Evolutionary conservation across 352 stramenopile genomes (phyloP).

Genomic region (Phytophthora crassamura): DNA sequence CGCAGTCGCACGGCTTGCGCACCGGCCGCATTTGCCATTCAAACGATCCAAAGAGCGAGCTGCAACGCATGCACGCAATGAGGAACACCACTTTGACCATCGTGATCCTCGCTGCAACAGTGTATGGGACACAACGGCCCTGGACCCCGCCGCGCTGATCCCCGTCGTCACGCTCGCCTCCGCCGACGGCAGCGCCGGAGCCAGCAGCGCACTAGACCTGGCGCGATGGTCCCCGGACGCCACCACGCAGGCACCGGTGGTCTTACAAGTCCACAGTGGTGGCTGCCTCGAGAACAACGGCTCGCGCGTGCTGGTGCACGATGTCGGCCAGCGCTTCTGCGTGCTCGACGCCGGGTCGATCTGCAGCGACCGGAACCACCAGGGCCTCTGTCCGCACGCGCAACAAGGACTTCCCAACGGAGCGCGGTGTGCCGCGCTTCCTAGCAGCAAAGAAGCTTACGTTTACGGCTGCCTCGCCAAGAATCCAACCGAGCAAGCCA

Average conservation of each 20-base stretch:
- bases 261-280: constrained; percentile 4
- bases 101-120: too few relatives aligned
- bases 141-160: constrained; percentile 26
- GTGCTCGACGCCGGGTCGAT: constrained; percentile 22
- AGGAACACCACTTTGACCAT: too few relatives aligned
- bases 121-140: too few relatives aligned
- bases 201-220: constrained; percentile 20
- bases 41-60: too few relatives aligned
- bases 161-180: constrained; percentile 11
- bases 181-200: neutral
- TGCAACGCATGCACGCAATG: too few relatives aligned
- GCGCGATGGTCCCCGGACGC: constrained; percentile 25
- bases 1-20: too few relatives aligned
- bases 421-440: constrained; percentile 42
- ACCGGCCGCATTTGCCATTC: too few relatives aligned
- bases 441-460: constrained; percentile 13
- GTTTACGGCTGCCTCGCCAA: constrained; percentile 40
- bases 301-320: constrained; percentile 45
- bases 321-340: constrained; percentile 44
- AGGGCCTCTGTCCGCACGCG: constrained; percentile 40
- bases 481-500: constrained; percentile 1
- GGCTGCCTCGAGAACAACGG: constrained; percentile 16
- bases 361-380: constrained; percentile 27
- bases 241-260: constrained; percentile 5
- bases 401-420: constrained; percentile 42